These are phyloP conservation scores for Coemansia sp. DNA, from an alignment of 192 early-diverging fungal genomes.

Conservation along the genomic window DNA sequence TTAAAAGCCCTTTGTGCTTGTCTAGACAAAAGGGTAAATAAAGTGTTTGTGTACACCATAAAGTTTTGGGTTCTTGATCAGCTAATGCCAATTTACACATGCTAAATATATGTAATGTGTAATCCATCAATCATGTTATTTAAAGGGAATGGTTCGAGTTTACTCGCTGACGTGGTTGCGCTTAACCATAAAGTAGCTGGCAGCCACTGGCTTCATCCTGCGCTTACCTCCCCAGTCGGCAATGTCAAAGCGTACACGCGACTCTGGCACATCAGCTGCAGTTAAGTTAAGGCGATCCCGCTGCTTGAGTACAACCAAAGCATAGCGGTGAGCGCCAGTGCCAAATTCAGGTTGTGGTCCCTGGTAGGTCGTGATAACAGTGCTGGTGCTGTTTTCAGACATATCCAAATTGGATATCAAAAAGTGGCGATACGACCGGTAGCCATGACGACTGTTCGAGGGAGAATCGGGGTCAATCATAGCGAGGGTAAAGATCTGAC, in stretches of 20 bases:
- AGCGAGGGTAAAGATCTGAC: constrained; percentile 26
- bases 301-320: constrained; percentile 32
- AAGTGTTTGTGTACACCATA: too few species aligned
- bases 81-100: too few species aligned
- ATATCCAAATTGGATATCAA: constrained; percentile 31
- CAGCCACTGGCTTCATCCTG: constrained; percentile 37
- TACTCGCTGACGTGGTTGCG: constrained; percentile 17
- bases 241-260: constrained; percentile 35
- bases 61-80: too few species aligned
- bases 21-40: too few species aligned
- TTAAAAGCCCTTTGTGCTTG: too few species aligned
- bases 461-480: constrained; percentile 45
- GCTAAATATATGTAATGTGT: too few species aligned
- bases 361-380: constrained; percentile 25
- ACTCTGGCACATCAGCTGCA: constrained; percentile 15
- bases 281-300: constrained; percentile 14
- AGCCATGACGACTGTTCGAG: constrained; percentile 25
- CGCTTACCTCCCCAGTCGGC: constrained; percentile 26
- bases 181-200: constrained; percentile 38
- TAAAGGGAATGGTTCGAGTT: neutral
- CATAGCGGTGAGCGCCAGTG: constrained; percentile 35
- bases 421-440: constrained; percentile 39
- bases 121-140: neutral
- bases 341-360: constrained; percentile 19
- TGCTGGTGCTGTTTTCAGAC: constrained; percentile 4